Evolutionary conservation across 2,329 filamentous ascomycete genomes (phyloP).

Genomic region (Fusarium piperis): DNA sequence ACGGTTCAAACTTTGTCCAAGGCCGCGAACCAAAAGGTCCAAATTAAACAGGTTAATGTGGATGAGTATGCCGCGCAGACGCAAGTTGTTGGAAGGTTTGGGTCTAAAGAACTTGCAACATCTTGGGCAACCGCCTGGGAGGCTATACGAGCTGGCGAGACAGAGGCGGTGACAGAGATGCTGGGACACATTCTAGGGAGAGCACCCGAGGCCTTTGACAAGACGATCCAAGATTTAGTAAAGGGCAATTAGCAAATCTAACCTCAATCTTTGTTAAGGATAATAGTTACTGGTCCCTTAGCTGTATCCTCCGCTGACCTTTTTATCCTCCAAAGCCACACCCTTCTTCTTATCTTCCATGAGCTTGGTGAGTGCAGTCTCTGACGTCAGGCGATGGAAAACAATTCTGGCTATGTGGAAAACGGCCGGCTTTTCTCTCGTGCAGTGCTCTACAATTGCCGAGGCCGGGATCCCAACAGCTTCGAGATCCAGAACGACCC

Average conservation of each 20-base stretch:
- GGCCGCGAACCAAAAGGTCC: not conserved
- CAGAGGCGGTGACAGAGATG: conserved; percentile 1
- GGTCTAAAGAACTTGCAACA: not conserved
- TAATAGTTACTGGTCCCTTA: not conserved
- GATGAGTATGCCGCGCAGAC: conserved; percentile 22
- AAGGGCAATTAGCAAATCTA: not conserved
- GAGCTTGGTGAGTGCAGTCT: not conserved
- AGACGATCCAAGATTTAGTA: conserved; percentile 3
- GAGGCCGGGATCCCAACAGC: conserved; percentile 9
- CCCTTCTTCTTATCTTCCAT: not conserved
- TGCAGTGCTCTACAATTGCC: not conserved
- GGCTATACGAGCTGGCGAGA: conserved; percentile 24
- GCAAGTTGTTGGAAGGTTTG: conserved; percentile 15
- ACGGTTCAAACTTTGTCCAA: conserved; percentile 5
- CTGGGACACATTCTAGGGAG: conserved; percentile 9
- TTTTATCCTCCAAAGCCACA: not conserved
- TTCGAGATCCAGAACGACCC: conserved; percentile 31
- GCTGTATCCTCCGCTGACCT: not conserved
- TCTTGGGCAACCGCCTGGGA: conserved; percentile 34
- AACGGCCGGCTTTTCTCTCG: not conserved
- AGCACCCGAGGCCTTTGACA: conserved; percentile 24
- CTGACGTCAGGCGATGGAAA: not conserved
- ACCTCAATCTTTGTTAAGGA: not conserved
- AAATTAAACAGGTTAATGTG: conserved; percentile 17
- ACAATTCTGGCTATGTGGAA: not conserved